phyloP scores from a whole-genome alignment of 2,329 filamentous ascomycete genomes.

The Rhynchosporium agropyri region DNA sequence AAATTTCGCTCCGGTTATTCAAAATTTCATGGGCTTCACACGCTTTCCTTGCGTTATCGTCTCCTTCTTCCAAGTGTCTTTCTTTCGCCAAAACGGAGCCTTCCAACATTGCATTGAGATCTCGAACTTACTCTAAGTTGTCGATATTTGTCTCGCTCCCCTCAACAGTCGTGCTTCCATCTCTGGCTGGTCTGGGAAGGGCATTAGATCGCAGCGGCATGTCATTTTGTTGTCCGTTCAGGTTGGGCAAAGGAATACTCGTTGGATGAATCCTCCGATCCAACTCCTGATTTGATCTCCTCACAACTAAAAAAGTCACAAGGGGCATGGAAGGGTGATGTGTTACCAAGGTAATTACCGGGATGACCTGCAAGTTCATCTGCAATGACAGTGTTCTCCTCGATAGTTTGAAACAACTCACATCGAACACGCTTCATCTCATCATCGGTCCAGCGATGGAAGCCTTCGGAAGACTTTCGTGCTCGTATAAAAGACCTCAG shows the following conservation, averaged over 20 bases:
- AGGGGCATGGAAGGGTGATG: neutral
- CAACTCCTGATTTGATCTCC: neutral
- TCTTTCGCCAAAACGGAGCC: neutral
- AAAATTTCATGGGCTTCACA: neutral
- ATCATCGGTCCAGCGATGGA: neutral
- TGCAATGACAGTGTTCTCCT: neutral
- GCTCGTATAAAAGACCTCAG: neutral
- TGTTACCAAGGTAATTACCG: neutral
- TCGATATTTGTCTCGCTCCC: neutral
- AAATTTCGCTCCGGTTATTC: neutral
- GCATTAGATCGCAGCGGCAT: too few species aligned
- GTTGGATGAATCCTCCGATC: too few species aligned
- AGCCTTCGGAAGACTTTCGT: neutral
- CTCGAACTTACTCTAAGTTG: neutral
- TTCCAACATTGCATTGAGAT: neutral
- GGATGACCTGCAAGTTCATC: neutral
- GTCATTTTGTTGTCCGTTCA: too few species aligned
- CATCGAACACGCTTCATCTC: neutral
- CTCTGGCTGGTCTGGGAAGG: neutral
- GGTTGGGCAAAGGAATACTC: too few species aligned
- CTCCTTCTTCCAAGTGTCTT: neutral
- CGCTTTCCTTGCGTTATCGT: neutral
- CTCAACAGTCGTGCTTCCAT: too few species aligned
- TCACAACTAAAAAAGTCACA: neutral
- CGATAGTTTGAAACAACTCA: neutral